These are phyloP conservation scores for Chrysochromulina parva DNA, from an alignment of 78 protist genomes.

Conservation along the genomic window DNA sequence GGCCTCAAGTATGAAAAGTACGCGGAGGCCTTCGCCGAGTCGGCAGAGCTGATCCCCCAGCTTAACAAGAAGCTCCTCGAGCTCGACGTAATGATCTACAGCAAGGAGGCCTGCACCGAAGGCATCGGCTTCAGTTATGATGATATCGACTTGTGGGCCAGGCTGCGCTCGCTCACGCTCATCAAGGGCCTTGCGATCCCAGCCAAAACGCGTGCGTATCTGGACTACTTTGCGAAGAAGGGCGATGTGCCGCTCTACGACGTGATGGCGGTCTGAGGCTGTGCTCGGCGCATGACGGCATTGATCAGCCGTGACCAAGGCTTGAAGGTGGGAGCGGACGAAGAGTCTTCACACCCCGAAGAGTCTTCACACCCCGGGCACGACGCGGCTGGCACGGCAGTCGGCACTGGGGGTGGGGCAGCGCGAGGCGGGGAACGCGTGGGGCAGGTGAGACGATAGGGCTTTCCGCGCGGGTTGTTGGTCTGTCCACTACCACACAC, in stretches of 20 bases:
- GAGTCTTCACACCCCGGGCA: too few relatives aligned
- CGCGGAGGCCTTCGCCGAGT: neutral
- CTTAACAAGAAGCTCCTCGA: neutral
- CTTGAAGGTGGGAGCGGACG: too few relatives aligned
- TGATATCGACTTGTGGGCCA: slow-evolving; percentile 22
- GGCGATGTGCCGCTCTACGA: slow-evolving; percentile 13
- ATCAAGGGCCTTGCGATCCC: neutral
- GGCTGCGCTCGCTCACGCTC: slow-evolving; percentile 22
- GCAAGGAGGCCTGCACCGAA: neutral
- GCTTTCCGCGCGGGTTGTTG: too few relatives aligned
- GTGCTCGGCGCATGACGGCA: too few relatives aligned
- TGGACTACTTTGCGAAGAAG: neutral
- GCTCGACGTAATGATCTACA: slow-evolving; percentile 8
- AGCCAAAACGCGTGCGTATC: neutral
- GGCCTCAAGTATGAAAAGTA: neutral
- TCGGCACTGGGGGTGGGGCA: too few relatives aligned
- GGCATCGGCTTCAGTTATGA: slow-evolving; percentile 8
- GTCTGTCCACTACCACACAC: too few relatives aligned
- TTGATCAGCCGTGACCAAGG: too few relatives aligned
- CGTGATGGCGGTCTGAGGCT: too few relatives aligned
- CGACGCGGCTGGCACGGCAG: too few relatives aligned
- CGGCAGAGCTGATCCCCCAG: neutral
- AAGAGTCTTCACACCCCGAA: too few relatives aligned
- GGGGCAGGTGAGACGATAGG: too few relatives aligned
- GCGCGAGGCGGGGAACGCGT: too few relatives aligned